Evolutionary conservation across 2,329 filamentous ascomycete species (phyloP), one percentile per base, ranked within the genome.

Genomic region (Aspergillus clavatus): DNA sequence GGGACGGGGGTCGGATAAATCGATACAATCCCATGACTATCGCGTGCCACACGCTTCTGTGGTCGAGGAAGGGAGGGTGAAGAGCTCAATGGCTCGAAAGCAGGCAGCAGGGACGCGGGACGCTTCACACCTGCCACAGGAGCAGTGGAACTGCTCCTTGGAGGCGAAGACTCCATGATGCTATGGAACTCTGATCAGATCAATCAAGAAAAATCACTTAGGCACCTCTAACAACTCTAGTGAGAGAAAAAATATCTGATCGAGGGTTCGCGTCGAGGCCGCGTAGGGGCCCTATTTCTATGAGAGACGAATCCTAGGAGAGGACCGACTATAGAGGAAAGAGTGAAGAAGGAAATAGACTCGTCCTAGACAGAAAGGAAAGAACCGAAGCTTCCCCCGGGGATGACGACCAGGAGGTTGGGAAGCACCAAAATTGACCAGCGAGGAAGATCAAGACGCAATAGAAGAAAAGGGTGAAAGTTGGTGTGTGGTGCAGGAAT

Each of bases 1-100:
- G 91, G 90, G 50, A 95, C 80, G 1, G 93, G 93, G 2, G 93
- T 97, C 33, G 93, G 93, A 71, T 97, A 97, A 62, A 85, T 89
- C 55, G 67, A 66, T 44, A 62, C 53, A 43, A 69, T 61, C 24
- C 65, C 62, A 47, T 67, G 61, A 33, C 67, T 65, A 55, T 72
- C 71, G 59, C 70, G 68, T 59, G 68, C 67, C 50, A 71, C 56
- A 55, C 72, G 70, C 61, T 75, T 75, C 40, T 67, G 60, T 3
- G 72, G 69, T 45, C 72, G 68, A 58, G 73, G 72, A 46, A 75
- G 63, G 48, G 67, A 67, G 41, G 73, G 73, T 28, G 73, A 75
- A 28, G 72, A 74, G 46, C 66, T 72, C 53, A 71, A 63, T 47
- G 72, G 73, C 51, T 76, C 73, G 53, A 76, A 76, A 26, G 73